Percentiles rank a stretch among this genome's conserved stretches.
These are phyloP conservation scores for Aspergillus awamori DNA, from an alignment of 2,329 filamentous ascomycete species.

Conservation along the genomic window DNA sequence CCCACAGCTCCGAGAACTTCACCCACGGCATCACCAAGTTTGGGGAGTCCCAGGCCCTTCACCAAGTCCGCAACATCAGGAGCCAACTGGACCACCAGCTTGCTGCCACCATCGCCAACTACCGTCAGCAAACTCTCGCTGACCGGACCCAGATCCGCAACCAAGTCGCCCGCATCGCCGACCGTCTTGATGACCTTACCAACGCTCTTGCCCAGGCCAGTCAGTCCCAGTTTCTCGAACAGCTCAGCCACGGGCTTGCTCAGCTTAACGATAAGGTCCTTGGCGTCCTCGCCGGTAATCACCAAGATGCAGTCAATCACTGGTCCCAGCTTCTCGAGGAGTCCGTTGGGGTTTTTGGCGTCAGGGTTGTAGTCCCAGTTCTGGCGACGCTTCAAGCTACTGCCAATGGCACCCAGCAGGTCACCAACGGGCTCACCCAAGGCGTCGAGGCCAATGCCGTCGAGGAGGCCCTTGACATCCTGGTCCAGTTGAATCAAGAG, in stretches of 20 bases:
- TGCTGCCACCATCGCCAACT: conserved; percentile 23
- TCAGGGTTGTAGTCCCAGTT: background rate
- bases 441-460: conserved; percentile 12
- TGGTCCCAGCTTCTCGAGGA: conserved; percentile 16
- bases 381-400: conserved; percentile 15
- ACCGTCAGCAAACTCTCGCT: conserved; percentile 30
- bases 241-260: conserved; percentile 21
- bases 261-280: conserved; percentile 27
- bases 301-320: conserved; percentile 16
- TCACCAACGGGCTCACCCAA: conserved; percentile 20
- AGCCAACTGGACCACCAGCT: conserved; percentile 28
- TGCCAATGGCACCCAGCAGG: conserved; percentile 17
- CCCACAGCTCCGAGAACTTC: conserved; percentile 4
- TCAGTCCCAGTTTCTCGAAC: conserved; percentile 22
- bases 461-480: conserved; percentile 15
- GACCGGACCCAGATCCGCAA: conserved; percentile 23
- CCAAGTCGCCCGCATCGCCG: conserved; percentile 21
- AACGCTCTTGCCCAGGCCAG: conserved; percentile 17
- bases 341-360: conserved; percentile 5
- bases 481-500: conserved; percentile 15
- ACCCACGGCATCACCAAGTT: conserved; percentile 1
- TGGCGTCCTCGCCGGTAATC: conserved; percentile 13
- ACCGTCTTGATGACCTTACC: conserved; percentile 24
- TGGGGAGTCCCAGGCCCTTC: background rate
- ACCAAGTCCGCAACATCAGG: conserved; percentile 25